phyloP scores from a whole-genome alignment of 768 basidiomycete species.

The Naganishia antarctica region DNA sequence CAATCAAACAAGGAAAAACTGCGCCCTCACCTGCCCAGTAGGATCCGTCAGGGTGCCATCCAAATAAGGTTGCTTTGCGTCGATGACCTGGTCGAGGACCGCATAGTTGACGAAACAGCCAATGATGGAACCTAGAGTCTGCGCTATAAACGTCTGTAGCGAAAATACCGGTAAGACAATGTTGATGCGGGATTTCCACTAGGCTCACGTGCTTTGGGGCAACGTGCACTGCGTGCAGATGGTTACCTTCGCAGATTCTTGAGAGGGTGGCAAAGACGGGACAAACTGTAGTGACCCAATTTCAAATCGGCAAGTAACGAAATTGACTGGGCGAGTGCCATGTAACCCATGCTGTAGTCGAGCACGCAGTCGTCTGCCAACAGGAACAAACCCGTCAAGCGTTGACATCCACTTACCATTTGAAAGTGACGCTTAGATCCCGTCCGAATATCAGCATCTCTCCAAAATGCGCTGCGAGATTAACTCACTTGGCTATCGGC shows the following conservation, averaged over 20 bases:
- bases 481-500: slow-evolving; percentile 48
- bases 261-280: too few relatives aligned
- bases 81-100: slow-evolving; percentile 45
- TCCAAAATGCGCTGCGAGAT: not conserved
- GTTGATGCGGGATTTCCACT: slow-evolving; percentile 2
- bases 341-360: slow-evolving; percentile 32
- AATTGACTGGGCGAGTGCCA: slow-evolving; percentile 49
- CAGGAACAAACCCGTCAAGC: too few relatives aligned
- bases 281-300: slow-evolving; percentile 40
- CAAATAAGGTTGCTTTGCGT: slow-evolving; percentile 43
- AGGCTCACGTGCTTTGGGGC: slow-evolving; percentile 22
- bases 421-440: slow-evolving; percentile 48
- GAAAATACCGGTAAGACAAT: not conserved
- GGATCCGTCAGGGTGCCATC: slow-evolving; percentile 46
- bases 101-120: slow-evolving; percentile 48
- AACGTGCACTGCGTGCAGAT: slow-evolving; percentile 11
- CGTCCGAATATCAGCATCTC: slow-evolving; percentile 20
- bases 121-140: slow-evolving; percentile 45
- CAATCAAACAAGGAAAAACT: too few relatives aligned
- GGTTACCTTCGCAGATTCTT: not conserved
- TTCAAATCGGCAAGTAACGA: slow-evolving; percentile 46
- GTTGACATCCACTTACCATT: slow-evolving; percentile 32
- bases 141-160: slow-evolving; percentile 47
- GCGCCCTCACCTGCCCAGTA: slow-evolving; percentile 32
- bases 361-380: too few relatives aligned